Evolutionary conservation across 2,329 filamentous ascomycete species (phyloP).

Genomic region (Aschersonia sp.): DNA sequence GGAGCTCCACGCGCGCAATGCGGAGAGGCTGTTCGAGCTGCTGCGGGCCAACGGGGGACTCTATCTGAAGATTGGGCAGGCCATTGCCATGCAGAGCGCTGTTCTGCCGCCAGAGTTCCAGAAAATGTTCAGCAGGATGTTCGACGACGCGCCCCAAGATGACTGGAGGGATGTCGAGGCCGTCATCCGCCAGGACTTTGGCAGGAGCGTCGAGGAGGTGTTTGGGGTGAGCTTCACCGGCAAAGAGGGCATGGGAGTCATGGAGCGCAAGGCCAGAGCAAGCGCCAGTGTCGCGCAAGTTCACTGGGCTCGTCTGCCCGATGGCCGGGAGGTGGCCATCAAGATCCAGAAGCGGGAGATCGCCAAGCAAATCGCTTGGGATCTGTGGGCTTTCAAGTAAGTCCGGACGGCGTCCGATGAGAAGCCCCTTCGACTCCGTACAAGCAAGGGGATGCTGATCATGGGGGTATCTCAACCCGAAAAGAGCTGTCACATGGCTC

Average conservation of each 20-base stretch:
- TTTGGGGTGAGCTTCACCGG: conserved; percentile 78
- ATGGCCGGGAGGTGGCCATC: conserved; percentile 84
- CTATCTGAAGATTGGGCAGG: conserved; percentile 96
- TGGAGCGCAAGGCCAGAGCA: conserved; percentile 48
- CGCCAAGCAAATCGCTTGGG: conserved; percentile 78
- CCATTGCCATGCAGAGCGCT: conserved; percentile 95
- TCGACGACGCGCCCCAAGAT: conserved; percentile 93
- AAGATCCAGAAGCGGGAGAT: conserved; percentile 98
- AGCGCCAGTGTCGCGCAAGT: conserved; percentile 94
- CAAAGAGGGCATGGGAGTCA: conserved; percentile 50
- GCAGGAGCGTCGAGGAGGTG: conserved; percentile 72
- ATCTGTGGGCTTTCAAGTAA: conserved; percentile 87
- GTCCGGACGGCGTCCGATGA: conserved; percentile 10
- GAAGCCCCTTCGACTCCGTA: no score
- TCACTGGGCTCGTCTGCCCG: conserved; percentile 76
- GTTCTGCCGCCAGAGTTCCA: conserved; percentile 90
- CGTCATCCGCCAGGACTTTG: conserved; percentile 82
- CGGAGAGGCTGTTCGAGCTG: conserved; percentile 68
- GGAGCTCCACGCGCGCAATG: conserved; percentile 72
- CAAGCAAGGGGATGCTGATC: neutral
- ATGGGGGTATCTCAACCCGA: neutral
- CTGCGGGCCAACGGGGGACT: conserved; percentile 79
- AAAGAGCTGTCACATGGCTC: conserved; percentile 60
- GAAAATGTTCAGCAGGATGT: conserved; percentile 92
- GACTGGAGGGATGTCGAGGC: conserved; percentile 72